A percentile compares a stretch with the other conserved stretches of the same genome.
phyloP scores from a whole-genome alignment of 306 rosid genomes.

The Geum urbanum region DNA sequence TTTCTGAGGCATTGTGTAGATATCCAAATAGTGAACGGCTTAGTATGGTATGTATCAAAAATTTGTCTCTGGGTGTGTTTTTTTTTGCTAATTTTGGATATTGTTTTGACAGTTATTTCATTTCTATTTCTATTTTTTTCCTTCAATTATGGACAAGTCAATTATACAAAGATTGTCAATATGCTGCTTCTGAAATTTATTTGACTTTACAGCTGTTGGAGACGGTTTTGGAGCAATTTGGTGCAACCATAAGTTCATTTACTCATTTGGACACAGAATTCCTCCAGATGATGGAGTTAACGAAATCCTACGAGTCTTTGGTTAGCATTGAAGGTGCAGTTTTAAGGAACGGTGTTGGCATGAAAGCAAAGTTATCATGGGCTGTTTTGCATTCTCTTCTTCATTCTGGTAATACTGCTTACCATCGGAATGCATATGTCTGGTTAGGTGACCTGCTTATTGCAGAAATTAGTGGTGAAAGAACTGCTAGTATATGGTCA shows the following conservation, averaged over 20 bases:
- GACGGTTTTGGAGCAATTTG: slow-evolving; percentile 75
- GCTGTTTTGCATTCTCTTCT: slow-evolving; percentile 89
- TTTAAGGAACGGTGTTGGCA: slow-evolving; percentile 59
- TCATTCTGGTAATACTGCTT: slow-evolving; percentile 84
- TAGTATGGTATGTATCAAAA: slow-evolving; percentile 50
- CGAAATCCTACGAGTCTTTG: slow-evolving; percentile 68
- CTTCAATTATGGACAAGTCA: not conserved
- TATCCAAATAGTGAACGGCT: slow-evolving; percentile 83
- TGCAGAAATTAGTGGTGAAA: slow-evolving; percentile 77
- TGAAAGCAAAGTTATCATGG: slow-evolving; percentile 75
- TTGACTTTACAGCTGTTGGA: slow-evolving; percentile 73
- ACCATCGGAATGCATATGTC: slow-evolving; percentile 78
- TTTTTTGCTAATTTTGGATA: slow-evolving; percentile 7
- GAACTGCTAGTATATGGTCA: slow-evolving; percentile 62
- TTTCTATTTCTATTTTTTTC: not conserved
- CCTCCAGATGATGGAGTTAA: slow-evolving; percentile 69
- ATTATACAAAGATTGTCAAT: not conserved
- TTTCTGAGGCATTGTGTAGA: slow-evolving; percentile 63
- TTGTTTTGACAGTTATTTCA: not conserved
- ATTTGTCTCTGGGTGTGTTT: slow-evolving; percentile 3
- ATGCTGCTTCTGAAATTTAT: slow-evolving; percentile 20
- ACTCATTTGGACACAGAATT: slow-evolving; percentile 92
- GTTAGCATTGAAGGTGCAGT: slow-evolving; percentile 58
- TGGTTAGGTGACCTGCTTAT: slow-evolving; percentile 97
- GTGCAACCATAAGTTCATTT: slow-evolving; percentile 61